Evolutionary conservation across 495 filamentous ascomycete species (phyloP).

Genomic region (Hypoxylon lenormandii): DNA sequence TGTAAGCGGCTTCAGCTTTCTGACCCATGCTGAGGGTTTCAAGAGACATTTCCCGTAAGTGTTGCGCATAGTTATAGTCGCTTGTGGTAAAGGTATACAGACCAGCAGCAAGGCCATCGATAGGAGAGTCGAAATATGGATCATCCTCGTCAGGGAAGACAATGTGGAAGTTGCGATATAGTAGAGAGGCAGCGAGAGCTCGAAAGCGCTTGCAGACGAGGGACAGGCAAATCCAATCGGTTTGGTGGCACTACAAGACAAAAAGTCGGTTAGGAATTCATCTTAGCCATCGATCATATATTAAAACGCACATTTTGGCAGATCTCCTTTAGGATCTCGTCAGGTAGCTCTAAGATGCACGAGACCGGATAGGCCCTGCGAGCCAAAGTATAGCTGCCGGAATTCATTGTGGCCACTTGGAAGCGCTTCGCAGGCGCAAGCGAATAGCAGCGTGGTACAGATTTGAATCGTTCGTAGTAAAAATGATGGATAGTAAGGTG

Average conservation of each 20-base stretch:
- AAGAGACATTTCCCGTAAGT: slow-evolving; percentile 64
- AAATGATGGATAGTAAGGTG: background rate
- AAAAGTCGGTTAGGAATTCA: slow-evolving; percentile 23
- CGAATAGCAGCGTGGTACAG: too few relatives aligned
- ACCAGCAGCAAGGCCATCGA: slow-evolving; percentile 66
- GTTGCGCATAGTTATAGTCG: slow-evolving; percentile 69
- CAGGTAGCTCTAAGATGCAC: slow-evolving; percentile 60
- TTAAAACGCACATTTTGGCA: slow-evolving; percentile 58
- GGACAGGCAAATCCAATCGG: slow-evolving; percentile 66
- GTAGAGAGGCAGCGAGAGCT: slow-evolving; percentile 65
- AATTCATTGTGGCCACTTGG: too few relatives aligned
- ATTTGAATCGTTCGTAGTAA: background rate
- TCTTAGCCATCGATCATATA: background rate
- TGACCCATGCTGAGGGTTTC: slow-evolving; percentile 61
- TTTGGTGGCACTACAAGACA: slow-evolving; percentile 51
- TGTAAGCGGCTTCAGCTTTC: slow-evolving; percentile 61
- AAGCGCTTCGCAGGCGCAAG: too few relatives aligned
- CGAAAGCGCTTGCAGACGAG: slow-evolving; percentile 68
- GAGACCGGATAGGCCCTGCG: slow-evolving; percentile 2
- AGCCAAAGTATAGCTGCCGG: too few relatives aligned
- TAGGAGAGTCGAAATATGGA: slow-evolving; percentile 56
- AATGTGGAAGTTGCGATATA: slow-evolving; percentile 70
- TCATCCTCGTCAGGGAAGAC: slow-evolving; percentile 69
- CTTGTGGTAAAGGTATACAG: slow-evolving; percentile 71
- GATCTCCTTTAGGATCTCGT: slow-evolving; percentile 66